Conservation (phyloP, 805 yeast genomes). For the Soucietia sequanensis region DNA sequence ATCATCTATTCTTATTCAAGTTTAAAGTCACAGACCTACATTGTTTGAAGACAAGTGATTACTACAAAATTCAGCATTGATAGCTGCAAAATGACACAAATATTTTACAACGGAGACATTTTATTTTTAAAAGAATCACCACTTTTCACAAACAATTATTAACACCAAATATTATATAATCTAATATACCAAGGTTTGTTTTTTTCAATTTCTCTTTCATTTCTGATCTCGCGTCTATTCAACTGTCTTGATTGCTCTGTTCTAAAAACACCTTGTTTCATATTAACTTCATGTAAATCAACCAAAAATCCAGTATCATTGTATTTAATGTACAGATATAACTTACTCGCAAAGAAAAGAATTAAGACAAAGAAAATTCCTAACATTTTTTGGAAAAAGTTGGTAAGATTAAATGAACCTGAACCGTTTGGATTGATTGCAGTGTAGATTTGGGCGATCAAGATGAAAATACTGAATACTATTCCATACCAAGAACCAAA, state of each 20-base stretch:
- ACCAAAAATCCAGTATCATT: conserved; percentile 2
- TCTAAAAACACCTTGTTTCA: conserved; percentile 4
- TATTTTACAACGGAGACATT: too few species aligned
- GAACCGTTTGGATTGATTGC: neutral
- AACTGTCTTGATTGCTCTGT: neutral
- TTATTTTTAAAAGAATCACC: too few species aligned
- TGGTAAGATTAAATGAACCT: neutral
- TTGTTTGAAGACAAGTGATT: too few species aligned
- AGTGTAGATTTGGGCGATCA: neutral
- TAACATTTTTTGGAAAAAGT: neutral
- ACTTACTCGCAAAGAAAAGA: neutral
- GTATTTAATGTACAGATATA: neutral
- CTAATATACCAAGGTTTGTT: conserved; percentile 6
- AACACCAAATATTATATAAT: conserved; percentile 7
- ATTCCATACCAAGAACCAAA: neutral
- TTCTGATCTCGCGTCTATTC: neutral
- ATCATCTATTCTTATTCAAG: too few species aligned
- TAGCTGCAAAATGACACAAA: too few species aligned
- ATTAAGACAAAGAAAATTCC: neutral
- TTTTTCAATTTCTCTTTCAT: conserved; percentile 1
- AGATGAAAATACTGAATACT: neutral
- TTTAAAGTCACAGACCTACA: too few species aligned
- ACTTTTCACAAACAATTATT: too few species aligned
- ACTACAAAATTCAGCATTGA: too few species aligned
- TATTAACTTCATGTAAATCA: conserved; percentile 2